phyloP scores from a whole-genome alignment of 805 yeast species.

The Starmerella asiatica region DNA sequence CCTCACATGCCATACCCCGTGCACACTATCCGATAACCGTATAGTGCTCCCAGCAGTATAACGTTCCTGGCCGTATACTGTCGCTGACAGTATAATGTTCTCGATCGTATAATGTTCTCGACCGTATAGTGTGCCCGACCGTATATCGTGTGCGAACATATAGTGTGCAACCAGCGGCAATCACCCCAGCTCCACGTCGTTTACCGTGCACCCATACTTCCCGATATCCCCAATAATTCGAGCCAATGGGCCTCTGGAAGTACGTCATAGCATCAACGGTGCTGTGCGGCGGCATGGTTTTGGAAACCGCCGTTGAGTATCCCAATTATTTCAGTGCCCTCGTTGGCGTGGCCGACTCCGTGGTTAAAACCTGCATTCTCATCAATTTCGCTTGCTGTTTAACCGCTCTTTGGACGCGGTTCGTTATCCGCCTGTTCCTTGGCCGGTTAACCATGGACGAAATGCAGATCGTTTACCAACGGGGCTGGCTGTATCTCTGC shows the following conservation, averaged over 20 bases:
- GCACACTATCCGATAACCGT: too few species aligned
- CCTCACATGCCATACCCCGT: too few species aligned
- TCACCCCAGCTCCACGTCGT: too few species aligned
- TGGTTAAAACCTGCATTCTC: constrained; percentile 35
- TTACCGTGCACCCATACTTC: too few species aligned
- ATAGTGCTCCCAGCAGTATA: too few species aligned
- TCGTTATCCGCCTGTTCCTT: constrained; percentile 43
- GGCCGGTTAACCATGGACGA: constrained; percentile 68
- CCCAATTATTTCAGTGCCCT: constrained; percentile 41
- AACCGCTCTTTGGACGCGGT: constrained; percentile 31
- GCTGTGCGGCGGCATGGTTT: constrained; percentile 23
- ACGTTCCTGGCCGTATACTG: too few species aligned
- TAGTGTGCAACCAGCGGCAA: too few species aligned
- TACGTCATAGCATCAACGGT: constrained; percentile 10
- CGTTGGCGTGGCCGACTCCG: constrained; percentile 39
- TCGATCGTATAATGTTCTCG: too few species aligned
- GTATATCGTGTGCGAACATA: too few species aligned
- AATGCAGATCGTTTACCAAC: constrained; percentile 40
- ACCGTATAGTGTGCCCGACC: too few species aligned
- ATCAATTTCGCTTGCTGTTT: constrained; percentile 22
- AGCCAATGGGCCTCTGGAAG: constrained; percentile 12
- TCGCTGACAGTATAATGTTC: too few species aligned
- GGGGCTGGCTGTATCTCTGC: constrained; percentile 50
- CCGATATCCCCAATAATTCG: too few species aligned
- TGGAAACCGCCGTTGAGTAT: constrained; percentile 32